Base-by-base conservation (phyloP, 352 stramenopile species). In the Pythium periplocum region DNA sequence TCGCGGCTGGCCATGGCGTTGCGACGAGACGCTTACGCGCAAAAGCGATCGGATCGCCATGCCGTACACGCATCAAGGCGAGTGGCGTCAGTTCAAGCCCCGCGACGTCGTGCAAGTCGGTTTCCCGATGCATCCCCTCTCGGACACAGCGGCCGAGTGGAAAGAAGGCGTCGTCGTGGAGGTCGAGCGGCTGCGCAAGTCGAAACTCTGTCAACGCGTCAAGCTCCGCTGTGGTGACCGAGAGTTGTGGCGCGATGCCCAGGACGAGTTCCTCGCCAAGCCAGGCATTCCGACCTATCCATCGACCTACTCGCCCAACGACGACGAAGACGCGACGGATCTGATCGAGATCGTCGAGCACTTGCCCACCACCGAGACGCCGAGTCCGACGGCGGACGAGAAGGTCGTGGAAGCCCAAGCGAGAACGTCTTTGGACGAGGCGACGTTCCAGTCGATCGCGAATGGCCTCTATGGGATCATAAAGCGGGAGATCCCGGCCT, bases 1-100 rank as follows among this genome's bases (percentile, higher is more conserved):
- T 68, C 94, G 96, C 57, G 90, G 90, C 36, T 97, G 90, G 90
- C 87, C 93, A 3, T 69, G 80, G 43, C 66, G 82, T 8, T 98
- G 89, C 81, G 88, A 97, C 71, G 93, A 97, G 74, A 96, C 85
- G 84, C 73, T 98, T 40, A 45, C 70, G 5, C 77, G 68, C 41
- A 69, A 87, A 62, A 96, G 85, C 9, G 63, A 72, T 30, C 70
- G 90, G 6, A 72, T 98, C 31, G 76, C 87, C 32, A 84, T 86
- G 0, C 92, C 95, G 63, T 68, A 85, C 30, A 94, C 82, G 11
- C 57, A 69, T 36, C 51, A 66, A 11, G 54, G 55, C 0, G 34
- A 60, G 26, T 75, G 66, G 66, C 59, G 66, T 2, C 47, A 58
- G 6, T 68, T 75, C 11, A 6, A 44, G 10, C 6, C 34, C 11